phyloP scores from a whole-genome alignment of 495 filamentous ascomycete genomes.

The Mytilinidion resinicola region DNA sequence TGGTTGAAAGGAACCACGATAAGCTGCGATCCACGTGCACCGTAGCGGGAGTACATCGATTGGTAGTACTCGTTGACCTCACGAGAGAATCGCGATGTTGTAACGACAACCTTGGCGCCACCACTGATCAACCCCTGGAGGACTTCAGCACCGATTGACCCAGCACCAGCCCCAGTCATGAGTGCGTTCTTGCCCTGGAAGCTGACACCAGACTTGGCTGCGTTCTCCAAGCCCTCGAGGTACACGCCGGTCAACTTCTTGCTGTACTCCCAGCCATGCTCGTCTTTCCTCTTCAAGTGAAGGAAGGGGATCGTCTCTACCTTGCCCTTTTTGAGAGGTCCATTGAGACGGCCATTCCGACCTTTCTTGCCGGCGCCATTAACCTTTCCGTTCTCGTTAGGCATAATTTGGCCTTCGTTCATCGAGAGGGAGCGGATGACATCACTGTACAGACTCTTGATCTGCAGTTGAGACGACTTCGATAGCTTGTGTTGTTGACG shows the following conservation, averaged over 20 bases:
- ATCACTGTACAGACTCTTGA: conserved; percentile 88
- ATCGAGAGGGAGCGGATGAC: conserved; percentile 87
- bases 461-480: conserved; percentile 88
- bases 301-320: conserved; percentile 97
- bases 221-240: conserved; percentile 81
- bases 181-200: conserved; percentile 94
- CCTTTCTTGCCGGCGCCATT: conserved; percentile 60
- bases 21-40: conserved; percentile 88
- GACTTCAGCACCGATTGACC: conserved; percentile 97
- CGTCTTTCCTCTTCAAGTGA: conserved; percentile 89
- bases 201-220: conserved; percentile 76
- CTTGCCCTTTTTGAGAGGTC: conserved; percentile 67
- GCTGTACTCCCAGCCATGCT: conserved; percentile 97
- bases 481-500: conserved; percentile 94
- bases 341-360: conserved; percentile 52
- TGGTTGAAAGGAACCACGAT: conserved; percentile 99
- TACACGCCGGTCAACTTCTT: conserved; percentile 93
- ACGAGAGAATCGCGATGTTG: conserved; percentile 90
- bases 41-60: conserved; percentile 92
- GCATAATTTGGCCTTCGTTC: conserved; percentile 96
- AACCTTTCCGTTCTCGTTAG: conserved; percentile 59
- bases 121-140: conserved; percentile 94
- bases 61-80: conserved; percentile 99
- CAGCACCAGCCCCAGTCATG: conserved; percentile 97
- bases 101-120: conserved; percentile 92